Evolutionary conservation across 768 basidiomycete species (phyloP), one percentile per base, ranked within the genome.

Genomic region (Tephrocybe sp.): DNA sequence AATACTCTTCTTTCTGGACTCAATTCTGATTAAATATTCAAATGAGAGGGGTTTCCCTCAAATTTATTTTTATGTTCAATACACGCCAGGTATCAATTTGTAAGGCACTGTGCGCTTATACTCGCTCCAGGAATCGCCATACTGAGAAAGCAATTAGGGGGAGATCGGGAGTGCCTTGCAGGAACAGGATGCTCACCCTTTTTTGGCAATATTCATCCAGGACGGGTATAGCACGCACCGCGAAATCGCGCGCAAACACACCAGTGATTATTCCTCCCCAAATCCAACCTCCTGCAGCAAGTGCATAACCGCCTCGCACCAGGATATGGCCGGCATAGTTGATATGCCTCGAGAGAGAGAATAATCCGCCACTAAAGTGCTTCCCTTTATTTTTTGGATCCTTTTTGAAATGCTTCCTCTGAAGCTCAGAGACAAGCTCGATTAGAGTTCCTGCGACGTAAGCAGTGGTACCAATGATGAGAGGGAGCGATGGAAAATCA

Each of bases 281-380:
- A 0, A 51, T 46, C 53, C 53, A 54, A 0, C 53, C 49, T 14
- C 49, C 53, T 4, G 49, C 40, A 4, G 61, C 48, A 8, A 62
- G 50, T 3, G 59, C 57, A 34, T 58, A 62, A 11, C 63, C 64
- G 2, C 51, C 40, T 34, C 59, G 52, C 62, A 62, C 62, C 45
- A 65, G 49, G 14, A 51, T 45, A 38, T 62, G 62, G 7, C 64
- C 64, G 6, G 56, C 53, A 33, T 60, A 65, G 19, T 65, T 65
- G 8, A 60, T 57, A 39, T 65, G 64, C 12, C 64, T 56, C 16
- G 59, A 62, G 23, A 65, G 31, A 5, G 51, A 58, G 43, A 62
- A 65, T 23, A 63, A 35, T 9, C 63, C 62, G 19, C 58, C 59
- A 20, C 57, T 52, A 33, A 56, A 56, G 12, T 54, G 45, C 45